Conservation (phyloP, 345 rosid genomes). For the Boechera divaricarpa region DNA sequence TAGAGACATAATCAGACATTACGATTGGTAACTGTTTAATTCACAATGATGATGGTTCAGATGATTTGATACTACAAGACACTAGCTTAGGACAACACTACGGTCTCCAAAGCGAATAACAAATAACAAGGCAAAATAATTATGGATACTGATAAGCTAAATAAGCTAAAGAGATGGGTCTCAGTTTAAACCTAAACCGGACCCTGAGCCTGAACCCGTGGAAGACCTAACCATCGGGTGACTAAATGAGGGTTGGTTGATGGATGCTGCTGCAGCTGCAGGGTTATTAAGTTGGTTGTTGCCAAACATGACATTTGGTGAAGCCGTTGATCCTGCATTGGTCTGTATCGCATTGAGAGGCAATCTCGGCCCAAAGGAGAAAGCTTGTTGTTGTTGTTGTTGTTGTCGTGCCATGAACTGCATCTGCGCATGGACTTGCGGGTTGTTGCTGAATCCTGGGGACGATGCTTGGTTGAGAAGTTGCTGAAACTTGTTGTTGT, state of each 20-base stretch:
- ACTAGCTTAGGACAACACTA: slow-evolving; percentile 38
- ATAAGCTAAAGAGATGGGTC: slow-evolving; percentile 31
- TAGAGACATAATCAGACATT: neutral
- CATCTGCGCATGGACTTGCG: slow-evolving; percentile 72
- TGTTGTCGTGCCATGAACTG: slow-evolving; percentile 71
- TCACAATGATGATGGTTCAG: slow-evolving; percentile 28
- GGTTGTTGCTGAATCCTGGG: slow-evolving; percentile 68
- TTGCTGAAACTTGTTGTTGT: slow-evolving; percentile 54
- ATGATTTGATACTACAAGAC: slow-evolving; percentile 34
- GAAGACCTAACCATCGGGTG: slow-evolving; percentile 74
- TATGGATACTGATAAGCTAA: slow-evolving; percentile 31
- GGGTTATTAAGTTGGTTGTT: slow-evolving; percentile 51
- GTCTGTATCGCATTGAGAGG: slow-evolving; percentile 73
- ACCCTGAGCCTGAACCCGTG: slow-evolving; percentile 66
- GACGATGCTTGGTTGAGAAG: slow-evolving; percentile 69
- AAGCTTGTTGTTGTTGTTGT: slow-evolving; percentile 52
- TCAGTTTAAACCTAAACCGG: slow-evolving; percentile 59
- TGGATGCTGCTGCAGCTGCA: slow-evolving; percentile 13
- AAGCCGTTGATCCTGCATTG: slow-evolving; percentile 59
- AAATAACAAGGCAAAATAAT: slow-evolving; percentile 26
- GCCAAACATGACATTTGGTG: slow-evolving; percentile 65
- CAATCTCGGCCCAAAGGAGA: slow-evolving; percentile 75
- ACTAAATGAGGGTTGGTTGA: slow-evolving; percentile 50
- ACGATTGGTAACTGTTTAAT: slow-evolving; percentile 25
- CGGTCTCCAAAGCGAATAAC: slow-evolving; percentile 34